Conservation (phyloP, 805 yeast genomes). For the Phaffomyces thermotolerans region DNA sequence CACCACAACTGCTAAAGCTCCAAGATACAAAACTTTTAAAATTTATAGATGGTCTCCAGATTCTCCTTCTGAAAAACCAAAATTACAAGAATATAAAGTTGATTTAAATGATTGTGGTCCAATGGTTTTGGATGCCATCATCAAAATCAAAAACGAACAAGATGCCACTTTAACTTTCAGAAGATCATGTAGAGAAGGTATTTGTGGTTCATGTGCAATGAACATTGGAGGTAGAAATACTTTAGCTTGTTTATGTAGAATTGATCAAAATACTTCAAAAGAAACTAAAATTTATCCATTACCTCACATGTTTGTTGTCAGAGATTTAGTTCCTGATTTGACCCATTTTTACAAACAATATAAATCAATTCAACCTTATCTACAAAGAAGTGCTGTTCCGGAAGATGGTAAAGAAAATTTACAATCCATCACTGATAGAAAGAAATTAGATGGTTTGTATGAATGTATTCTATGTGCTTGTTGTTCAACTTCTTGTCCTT, state of each 20-base stretch:
- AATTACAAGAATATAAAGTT: constrained; percentile 72
- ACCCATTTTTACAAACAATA: constrained; percentile 97
- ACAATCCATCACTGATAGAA: constrained; percentile 88
- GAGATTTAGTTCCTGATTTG: constrained; percentile 95
- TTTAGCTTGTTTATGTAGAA: constrained; percentile 91
- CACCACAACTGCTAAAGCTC: constrained; percentile 46
- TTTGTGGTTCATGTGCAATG: constrained; percentile 99
- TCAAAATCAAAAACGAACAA: constrained; percentile 94
- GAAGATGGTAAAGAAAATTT: constrained; percentile 89
- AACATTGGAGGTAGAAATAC: constrained; percentile 97
- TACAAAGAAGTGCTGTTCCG: constrained; percentile 73
- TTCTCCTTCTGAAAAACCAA: constrained; percentile 86
- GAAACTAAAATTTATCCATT: constrained; percentile 88
- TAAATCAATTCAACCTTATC: constrained; percentile 94
- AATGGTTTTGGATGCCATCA: constrained; percentile 91
- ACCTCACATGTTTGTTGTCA: constrained; percentile 96
- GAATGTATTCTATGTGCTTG: too few relatives aligned
- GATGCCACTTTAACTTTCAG: constrained; percentile 94
- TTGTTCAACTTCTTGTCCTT: constrained; percentile 91
- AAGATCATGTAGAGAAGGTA: constrained; percentile 98
- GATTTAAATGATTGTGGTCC: constrained; percentile 94
- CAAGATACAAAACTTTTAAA: constrained; percentile 74
- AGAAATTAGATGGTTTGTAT: constrained; percentile 36
- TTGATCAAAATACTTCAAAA: constrained; percentile 70
- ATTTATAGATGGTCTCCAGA: constrained; percentile 99